These are phyloP conservation scores for Coccinonectria pachysandricola DNA, from an alignment of 2,329 filamentous ascomycete genomes.

Conservation along the genomic window DNA sequence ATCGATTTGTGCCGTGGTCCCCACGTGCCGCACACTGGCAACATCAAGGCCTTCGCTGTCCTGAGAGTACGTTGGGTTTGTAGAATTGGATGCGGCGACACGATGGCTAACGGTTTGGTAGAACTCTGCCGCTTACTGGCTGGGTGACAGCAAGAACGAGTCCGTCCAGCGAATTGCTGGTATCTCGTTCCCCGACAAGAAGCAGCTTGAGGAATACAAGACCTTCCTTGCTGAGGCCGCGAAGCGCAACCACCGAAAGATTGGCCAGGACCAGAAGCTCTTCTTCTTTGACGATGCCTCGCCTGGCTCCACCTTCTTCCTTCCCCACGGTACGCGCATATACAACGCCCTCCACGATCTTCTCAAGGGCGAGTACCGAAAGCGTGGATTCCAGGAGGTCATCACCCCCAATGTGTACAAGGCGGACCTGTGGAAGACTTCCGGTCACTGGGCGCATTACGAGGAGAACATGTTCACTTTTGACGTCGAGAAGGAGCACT, in stretches of 20 bases:
- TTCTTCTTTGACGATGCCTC: slow-evolving; percentile 95
- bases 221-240: slow-evolving; percentile 96
- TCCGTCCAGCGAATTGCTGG: slow-evolving; percentile 94
- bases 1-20: slow-evolving; percentile 95
- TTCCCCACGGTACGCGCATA: slow-evolving; percentile 86
- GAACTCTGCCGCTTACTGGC: slow-evolving; percentile 70
- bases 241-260: slow-evolving; percentile 88
- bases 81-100: too few relatives aligned
- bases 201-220: slow-evolving; percentile 83
- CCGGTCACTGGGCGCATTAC: slow-evolving; percentile 80
- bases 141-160: slow-evolving; percentile 88
- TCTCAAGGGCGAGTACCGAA: slow-evolving; percentile 80
- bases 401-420: slow-evolving; percentile 95
- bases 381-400: slow-evolving; percentile 88
- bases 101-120: slow-evolving; percentile 42
- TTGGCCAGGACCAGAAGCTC: slow-evolving; percentile 90
- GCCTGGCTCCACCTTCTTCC: slow-evolving; percentile 86
- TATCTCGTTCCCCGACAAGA: slow-evolving; percentile 93
- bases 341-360: slow-evolving; percentile 81
- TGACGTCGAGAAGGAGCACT: slow-evolving; percentile 61
- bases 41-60: slow-evolving; percentile 90
- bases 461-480: slow-evolving; percentile 84
- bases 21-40: slow-evolving; percentile 82
- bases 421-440: slow-evolving; percentile 83
- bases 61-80: slow-evolving; percentile 51